Conservation (phyloP, 1,284 basidiomycete genomes). For the Malassezia nana region DNA sequence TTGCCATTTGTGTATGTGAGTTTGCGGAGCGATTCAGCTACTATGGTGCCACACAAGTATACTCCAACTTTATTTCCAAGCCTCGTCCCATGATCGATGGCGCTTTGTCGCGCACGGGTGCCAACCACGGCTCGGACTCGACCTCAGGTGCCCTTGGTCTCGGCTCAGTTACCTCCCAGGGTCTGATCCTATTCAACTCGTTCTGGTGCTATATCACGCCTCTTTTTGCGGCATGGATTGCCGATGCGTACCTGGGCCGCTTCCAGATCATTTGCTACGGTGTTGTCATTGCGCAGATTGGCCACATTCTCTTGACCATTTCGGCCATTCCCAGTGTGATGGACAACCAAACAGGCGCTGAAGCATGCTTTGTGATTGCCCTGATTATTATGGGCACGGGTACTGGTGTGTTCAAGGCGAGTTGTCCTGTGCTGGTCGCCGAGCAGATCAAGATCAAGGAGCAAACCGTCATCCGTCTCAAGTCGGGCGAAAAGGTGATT, state of each 20-base stretch:
- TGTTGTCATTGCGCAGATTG: slow-evolving; percentile 49
- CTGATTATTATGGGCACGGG: slow-evolving; percentile 50
- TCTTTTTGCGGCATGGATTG: slow-evolving; percentile 47
- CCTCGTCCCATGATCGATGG: slow-evolving; percentile 28
- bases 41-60: slow-evolving; percentile 40
- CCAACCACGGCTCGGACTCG: not conserved
- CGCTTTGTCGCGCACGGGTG: slow-evolving; percentile 3
- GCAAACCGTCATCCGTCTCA: slow-evolving; percentile 47
- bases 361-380: slow-evolving; percentile 56
- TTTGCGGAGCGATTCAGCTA: slow-evolving; percentile 48
- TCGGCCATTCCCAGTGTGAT: slow-evolving; percentile 64
- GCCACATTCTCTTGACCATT: slow-evolving; percentile 64
- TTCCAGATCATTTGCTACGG: slow-evolving; percentile 51
- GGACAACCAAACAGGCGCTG: slow-evolving; percentile 53
- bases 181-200: slow-evolving; percentile 41
- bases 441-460: slow-evolving; percentile 52
- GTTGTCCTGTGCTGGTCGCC: slow-evolving; percentile 31
- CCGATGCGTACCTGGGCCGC: slow-evolving; percentile 51
- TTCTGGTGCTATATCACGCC: slow-evolving; percentile 44
- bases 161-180: slow-evolving; percentile 42
- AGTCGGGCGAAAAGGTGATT: slow-evolving; percentile 65
- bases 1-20: slow-evolving; percentile 43
- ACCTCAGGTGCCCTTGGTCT: slow-evolving; percentile 34
- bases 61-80: slow-evolving; percentile 44
- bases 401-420: slow-evolving; percentile 67